Percentiles rank a stretch among this genome's conserved stretches.
Evolutionary conservation across 306 rosid genomes (phyloP).

Genomic region (Corylus avellana): DNA sequence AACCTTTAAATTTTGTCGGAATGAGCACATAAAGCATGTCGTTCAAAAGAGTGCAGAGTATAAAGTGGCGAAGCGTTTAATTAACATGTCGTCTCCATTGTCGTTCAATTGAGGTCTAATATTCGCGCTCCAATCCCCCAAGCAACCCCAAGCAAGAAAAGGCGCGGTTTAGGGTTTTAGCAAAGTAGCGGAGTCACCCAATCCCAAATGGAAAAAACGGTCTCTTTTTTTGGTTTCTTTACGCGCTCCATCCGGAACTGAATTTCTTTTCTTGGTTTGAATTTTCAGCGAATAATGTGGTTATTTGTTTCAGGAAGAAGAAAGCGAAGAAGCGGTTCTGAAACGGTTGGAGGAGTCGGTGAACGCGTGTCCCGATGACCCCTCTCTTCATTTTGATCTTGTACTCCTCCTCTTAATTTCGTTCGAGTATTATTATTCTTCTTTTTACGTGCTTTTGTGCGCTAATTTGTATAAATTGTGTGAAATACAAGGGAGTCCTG

Average conservation of each 20-base stretch:
- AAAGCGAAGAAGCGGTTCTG: conserved; percentile 21
- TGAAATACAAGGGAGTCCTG: conserved; percentile 49
- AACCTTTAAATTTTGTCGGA: too few relatives aligned
- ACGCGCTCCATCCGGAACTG: background rate
- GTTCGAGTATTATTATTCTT: background rate
- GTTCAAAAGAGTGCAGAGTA: too few relatives aligned
- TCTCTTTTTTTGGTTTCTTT: background rate
- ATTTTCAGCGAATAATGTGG: background rate
- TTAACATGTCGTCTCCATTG: too few relatives aligned
- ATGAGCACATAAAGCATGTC: too few relatives aligned
- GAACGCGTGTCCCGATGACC: conserved; percentile 46
- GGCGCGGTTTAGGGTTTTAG: conserved; percentile 6
- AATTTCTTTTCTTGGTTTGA: background rate
- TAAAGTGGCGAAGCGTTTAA: too few relatives aligned
- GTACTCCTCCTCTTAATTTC: conserved; percentile 19
- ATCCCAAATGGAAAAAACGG: background rate
- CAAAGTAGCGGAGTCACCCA: background rate
- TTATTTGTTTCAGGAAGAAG: conserved; percentile 20
- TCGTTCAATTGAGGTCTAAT: too few relatives aligned
- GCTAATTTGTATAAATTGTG: background rate
- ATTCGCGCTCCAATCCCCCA: too few relatives aligned
- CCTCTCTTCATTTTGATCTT: conserved; percentile 52
- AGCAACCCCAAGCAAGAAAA: background rate
- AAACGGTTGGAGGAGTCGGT: conserved; percentile 40
- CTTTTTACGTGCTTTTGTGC: background rate